Evolutionary conservation across 2,329 filamentous ascomycete species (phyloP).

Genomic region (Lachnellula subtilissima): DNA sequence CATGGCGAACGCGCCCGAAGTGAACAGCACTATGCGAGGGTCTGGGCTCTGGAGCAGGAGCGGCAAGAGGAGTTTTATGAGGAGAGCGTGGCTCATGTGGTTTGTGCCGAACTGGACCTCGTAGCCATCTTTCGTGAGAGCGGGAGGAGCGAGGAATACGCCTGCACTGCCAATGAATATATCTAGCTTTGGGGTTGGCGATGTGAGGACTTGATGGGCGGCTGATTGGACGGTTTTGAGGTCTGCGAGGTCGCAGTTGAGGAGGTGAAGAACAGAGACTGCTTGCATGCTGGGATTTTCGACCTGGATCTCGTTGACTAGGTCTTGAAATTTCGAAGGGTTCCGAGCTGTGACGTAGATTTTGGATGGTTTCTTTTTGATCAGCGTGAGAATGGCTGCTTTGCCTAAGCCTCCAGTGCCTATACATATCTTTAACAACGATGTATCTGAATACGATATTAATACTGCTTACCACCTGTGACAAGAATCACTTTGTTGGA

Average conservation of each 20-base stretch:
- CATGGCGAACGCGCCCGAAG: background rate
- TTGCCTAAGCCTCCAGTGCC: conserved; percentile 1
- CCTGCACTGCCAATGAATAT: conserved; percentile 43
- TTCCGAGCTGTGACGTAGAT: background rate
- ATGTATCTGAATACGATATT: background rate
- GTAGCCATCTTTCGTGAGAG: conserved; percentile 40
- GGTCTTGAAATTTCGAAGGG: conserved; percentile 15
- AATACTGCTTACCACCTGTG: conserved; percentile 34
- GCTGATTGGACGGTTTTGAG: conserved; percentile 36
- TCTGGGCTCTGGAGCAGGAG: conserved; percentile 16
- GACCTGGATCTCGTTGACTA: conserved; percentile 3
- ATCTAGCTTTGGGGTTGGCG: conserved; percentile 35
- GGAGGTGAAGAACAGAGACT: conserved; percentile 1
- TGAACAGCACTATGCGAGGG: conserved; percentile 9
- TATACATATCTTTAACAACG: background rate
- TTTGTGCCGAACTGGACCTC: conserved; percentile 47
- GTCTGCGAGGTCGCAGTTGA: conserved; percentile 39
- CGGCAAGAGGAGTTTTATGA: conserved; percentile 36
- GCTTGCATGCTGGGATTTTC: background rate
- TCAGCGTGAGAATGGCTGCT: background rate
- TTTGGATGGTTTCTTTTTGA: background rate
- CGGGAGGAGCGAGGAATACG: conserved; percentile 36
- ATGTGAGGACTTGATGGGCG: conserved; percentile 33
- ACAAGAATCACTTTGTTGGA: conserved; percentile 39
- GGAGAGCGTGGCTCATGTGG: conserved; percentile 43